Base-by-base conservation (phyloP, 2,329 filamentous ascomycete genomes). In the Colletotrichum higginsianum region DNA sequence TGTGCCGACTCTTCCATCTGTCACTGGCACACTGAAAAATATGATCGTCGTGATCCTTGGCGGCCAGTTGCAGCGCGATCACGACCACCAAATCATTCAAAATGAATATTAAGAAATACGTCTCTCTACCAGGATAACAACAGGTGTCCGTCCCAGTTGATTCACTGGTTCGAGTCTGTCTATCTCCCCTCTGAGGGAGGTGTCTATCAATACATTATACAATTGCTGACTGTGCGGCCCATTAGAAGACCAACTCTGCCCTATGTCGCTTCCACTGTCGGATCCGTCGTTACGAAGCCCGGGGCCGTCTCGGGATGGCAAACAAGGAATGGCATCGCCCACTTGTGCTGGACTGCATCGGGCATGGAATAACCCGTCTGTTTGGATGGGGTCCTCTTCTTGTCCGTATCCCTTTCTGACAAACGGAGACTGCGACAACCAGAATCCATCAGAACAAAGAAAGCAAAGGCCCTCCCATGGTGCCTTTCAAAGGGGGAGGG, bases 1-100 rank as follows among this genome's bases (percentile, higher is more conserved):
- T 66, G 60, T 73, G 72, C 69, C 72, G 72, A 72, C 66, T 69
- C 50, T 72, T 73, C 72, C 72, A 72, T 57, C 60, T 60, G 52
- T 44, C 35, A 58, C 53, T 69, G 66, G 49, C 53, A 38, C 60
- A 50, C 40, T 40, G 46, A 58, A 58, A 63, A 55, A 26, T 8
- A 40, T 56, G 72, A 73, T 73, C 67, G 40, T 67, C 63, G 46
- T 60, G 60, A 72, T 67, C 53, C 70, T 47, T 55, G 47, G 63
- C 52, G 69, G 55, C 69, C 35, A 73, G 62, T 52, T 73, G 61
- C 70, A 66, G 46, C 30, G 57, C 46, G 46, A 62, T 47, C 50
- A 71, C 42, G 44, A 58, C 16, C 38, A 16, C 52, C 67, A 35
- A 23, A 38, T 56, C n/a, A 50, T 66, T 35, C 9, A 8, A 35